A percentile compares a stretch with the other conserved stretches of the same genome.
phyloP scores from a whole-genome alignment of 2,329 filamentous ascomycete genomes.

The Cryphonectria nitschkei region DNA sequence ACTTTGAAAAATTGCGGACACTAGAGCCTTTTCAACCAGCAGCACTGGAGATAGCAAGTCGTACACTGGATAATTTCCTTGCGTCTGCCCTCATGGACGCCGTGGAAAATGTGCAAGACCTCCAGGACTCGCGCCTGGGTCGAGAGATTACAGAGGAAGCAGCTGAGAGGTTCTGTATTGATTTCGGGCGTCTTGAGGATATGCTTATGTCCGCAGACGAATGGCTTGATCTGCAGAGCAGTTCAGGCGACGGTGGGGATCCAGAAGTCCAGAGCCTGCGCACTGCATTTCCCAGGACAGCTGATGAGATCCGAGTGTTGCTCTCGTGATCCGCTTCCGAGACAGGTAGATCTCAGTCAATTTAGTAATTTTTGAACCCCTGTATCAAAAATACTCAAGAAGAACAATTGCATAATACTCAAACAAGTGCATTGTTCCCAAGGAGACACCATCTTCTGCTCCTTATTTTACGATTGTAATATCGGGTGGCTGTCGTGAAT shows the following conservation, averaged over 20 bases:
- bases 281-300: conserved; percentile 60
- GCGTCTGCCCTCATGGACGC: conserved; percentile 93
- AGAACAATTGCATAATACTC: neutral
- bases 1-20: conserved; percentile 57
- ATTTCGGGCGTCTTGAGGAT: conserved; percentile 70
- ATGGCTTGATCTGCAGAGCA: conserved; percentile 35
- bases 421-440: neutral
- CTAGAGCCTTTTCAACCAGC: conserved; percentile 63
- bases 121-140: conserved; percentile 74
- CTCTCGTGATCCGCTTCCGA: conserved; percentile 48
- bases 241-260: conserved; percentile 12
- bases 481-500: conserved; percentile 21
- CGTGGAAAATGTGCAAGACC: conserved; percentile 73
- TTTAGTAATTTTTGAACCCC: neutral
- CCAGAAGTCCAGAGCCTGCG: conserved; percentile 41
- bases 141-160: conserved; percentile 81
- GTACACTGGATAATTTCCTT: conserved; percentile 84
- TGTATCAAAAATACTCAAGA: neutral
- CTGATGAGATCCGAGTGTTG: conserved; percentile 62
- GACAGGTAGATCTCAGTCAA: neutral
- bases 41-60: conserved; percentile 68
- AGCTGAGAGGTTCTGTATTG: conserved; percentile 79
- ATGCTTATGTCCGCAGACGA: conserved; percentile 51
- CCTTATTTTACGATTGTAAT: neutral
- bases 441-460: neutral